Conservation (phyloP, 139 green algal species). For the Pleodorina starrii region DNA sequence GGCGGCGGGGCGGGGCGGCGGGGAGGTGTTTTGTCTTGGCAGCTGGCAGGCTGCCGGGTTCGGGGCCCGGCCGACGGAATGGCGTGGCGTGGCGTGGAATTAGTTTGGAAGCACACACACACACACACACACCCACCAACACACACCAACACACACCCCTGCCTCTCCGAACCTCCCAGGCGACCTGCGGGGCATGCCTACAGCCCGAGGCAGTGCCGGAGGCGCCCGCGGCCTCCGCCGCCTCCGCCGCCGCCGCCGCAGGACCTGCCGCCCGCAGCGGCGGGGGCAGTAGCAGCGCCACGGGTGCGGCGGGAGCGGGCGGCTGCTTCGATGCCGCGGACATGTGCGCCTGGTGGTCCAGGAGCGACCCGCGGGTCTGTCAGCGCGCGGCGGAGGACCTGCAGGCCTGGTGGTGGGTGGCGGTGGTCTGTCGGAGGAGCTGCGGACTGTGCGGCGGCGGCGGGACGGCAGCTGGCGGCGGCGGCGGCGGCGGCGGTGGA, state of each 20-base stretch:
- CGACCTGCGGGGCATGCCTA: not conserved
- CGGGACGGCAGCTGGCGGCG: not conserved
- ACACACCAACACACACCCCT: too few relatives aligned
- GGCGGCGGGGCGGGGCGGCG: too few relatives aligned
- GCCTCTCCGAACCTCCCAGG: too few relatives aligned
- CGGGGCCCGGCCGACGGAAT: too few relatives aligned
- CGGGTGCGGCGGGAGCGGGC: not conserved
- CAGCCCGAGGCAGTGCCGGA: not conserved
- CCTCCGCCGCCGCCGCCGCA: too few relatives aligned
- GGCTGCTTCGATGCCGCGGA: conserved; percentile 25
- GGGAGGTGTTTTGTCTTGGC: too few relatives aligned
- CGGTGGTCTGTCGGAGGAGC: conserved; percentile 16
- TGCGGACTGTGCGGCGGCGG: conserved; percentile 31
- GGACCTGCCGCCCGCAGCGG: not conserved
- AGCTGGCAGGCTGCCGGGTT: too few relatives aligned
- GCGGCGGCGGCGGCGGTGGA: not conserved
- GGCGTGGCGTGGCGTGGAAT: too few relatives aligned
- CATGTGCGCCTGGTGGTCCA: conserved; percentile 29
- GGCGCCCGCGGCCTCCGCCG: not conserved
- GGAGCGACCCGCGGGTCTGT: not conserved
- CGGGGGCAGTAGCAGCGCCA: not conserved
- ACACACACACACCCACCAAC: too few relatives aligned
- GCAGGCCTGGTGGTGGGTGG: conserved; percentile 39
- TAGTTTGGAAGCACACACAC: too few relatives aligned
- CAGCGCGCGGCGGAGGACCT: conserved; percentile 1